Conservation (phyloP, 2,329 filamentous ascomycete genomes). For the Aspergillus hortae region DNA sequence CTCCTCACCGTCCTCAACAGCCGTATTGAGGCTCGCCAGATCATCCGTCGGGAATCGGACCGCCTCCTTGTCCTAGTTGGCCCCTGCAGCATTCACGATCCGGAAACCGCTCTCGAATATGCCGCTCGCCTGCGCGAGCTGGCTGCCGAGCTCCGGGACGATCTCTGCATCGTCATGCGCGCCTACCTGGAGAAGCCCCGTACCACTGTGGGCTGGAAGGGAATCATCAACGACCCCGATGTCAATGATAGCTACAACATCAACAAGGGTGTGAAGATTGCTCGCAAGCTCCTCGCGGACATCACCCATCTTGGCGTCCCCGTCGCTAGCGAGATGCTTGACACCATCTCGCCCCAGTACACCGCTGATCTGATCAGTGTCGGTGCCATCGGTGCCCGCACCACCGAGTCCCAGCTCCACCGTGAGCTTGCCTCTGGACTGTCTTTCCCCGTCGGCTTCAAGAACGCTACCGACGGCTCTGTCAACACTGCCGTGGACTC, state of each 20-base stretch:
- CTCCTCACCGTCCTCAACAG: conserved; percentile 12
- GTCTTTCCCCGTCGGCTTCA: conserved; percentile 96
- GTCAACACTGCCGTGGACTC: conserved; percentile 89
- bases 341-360: conserved; percentile 97
- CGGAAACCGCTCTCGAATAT: conserved; percentile 81
- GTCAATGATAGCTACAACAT: conserved; percentile 97
- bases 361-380: conserved; percentile 91
- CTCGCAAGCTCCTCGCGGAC: conserved; percentile 88
- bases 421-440: conserved; percentile 89
- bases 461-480: conserved; percentile 94
- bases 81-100: conserved; percentile 96
- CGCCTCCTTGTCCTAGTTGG: conserved; percentile 90
- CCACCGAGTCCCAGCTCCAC: conserved; percentile 92
- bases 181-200: conserved; percentile 98
- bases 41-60: conserved; percentile 44
- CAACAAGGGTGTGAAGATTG: conserved; percentile 91
- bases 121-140: conserved; percentile 70
- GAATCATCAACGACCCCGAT: conserved; percentile 96
- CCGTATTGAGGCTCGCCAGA: conserved; percentile 6
- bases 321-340: conserved; percentile 95
- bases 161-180: conserved; percentile 92
- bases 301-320: conserved; percentile 83
- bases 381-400: conserved; percentile 89
- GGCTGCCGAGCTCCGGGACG: conserved; percentile 72
- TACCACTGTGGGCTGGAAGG: conserved; percentile 97